Percentiles rank a stretch among this genome's conserved stretches.
phyloP scores from a whole-genome alignment of 1,284 basidiomycete genomes.

The Microstroma glucosiphilum region DNA sequence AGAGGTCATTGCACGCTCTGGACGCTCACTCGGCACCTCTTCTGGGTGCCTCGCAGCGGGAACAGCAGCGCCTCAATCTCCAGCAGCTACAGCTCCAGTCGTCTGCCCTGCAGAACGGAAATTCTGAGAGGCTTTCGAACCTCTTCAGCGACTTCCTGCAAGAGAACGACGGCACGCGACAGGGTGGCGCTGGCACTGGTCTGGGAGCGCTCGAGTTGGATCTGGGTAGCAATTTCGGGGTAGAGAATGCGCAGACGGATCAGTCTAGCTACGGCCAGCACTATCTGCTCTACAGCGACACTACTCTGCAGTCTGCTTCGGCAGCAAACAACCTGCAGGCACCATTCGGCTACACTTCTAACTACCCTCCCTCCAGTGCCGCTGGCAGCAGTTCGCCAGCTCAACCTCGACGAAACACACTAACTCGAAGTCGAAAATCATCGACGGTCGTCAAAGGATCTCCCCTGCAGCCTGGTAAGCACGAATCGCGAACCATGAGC shows the following conservation, averaged over 20 bases:
- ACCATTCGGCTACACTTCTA: conserved; percentile 1
- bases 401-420: no score
- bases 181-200: no score
- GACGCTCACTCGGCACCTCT: not conserved
- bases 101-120: conserved; percentile 23
- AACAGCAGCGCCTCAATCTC: not conserved
- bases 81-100: conserved; percentile 28
- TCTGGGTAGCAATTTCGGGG: no score
- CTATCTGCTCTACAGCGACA: conserved; percentile 5
- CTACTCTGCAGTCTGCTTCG: not conserved
- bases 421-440: no score
- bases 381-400: not conserved
- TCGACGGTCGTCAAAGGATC: no score
- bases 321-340: no score
- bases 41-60: not conserved
- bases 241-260: no score
- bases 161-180: no score
- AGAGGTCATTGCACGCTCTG: conserved; percentile 17
- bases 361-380: not conserved
- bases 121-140: no score
- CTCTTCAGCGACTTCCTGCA: conserved; percentile 27
- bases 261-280: not conserved
- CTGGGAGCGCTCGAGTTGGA: no score
- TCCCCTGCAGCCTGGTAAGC: no score
- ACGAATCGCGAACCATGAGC: no score